phyloP scores from a whole-genome alignment of 2,329 filamentous ascomycete genomes.

The Scedosporium apiospermum region DNA sequence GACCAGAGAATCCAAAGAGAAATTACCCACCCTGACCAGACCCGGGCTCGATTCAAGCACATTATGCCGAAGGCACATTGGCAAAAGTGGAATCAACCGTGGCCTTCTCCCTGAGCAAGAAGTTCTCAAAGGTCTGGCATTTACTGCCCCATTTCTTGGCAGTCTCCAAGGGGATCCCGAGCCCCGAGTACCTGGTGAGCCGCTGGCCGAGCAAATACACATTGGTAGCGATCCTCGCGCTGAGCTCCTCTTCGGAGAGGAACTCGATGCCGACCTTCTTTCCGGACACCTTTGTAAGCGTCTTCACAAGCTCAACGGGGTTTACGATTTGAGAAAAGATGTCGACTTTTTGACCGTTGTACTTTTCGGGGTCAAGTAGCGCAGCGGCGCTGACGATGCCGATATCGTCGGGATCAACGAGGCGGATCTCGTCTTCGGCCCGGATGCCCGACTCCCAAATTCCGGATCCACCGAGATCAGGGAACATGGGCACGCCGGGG shows the following conservation, averaged over 20 bases:
- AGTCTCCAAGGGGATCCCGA: background rate
- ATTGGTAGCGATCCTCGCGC: conserved; percentile 20
- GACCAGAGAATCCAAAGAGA: no score
- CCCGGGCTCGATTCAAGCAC: no score
- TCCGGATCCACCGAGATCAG: conserved; percentile 26
- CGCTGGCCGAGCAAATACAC: conserved; percentile 29
- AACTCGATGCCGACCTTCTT: conserved; percentile 25
- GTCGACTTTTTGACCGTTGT: conserved; percentile 27
- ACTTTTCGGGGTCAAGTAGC: conserved; percentile 29
- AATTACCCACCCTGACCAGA: no score
- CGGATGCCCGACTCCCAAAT: conserved; percentile 26
- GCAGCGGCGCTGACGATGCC: conserved; percentile 33
- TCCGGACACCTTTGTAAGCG: conserved; percentile 24
- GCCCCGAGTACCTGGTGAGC: conserved; percentile 7
- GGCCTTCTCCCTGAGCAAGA: background rate
- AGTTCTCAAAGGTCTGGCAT: background rate
- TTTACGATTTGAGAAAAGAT: conserved; percentile 30
- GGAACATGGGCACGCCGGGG: conserved; percentile 30
- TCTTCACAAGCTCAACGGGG: conserved; percentile 23
- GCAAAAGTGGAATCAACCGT: background rate
- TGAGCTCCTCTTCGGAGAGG: conserved; percentile 30
- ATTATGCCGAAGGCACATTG: background rate
- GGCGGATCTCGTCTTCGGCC: conserved; percentile 25
- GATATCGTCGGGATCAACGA: conserved; percentile 38
- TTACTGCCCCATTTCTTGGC: background rate